phyloP scores from a whole-genome alignment of 805 yeast genomes.

The Candida quercuum region DNA sequence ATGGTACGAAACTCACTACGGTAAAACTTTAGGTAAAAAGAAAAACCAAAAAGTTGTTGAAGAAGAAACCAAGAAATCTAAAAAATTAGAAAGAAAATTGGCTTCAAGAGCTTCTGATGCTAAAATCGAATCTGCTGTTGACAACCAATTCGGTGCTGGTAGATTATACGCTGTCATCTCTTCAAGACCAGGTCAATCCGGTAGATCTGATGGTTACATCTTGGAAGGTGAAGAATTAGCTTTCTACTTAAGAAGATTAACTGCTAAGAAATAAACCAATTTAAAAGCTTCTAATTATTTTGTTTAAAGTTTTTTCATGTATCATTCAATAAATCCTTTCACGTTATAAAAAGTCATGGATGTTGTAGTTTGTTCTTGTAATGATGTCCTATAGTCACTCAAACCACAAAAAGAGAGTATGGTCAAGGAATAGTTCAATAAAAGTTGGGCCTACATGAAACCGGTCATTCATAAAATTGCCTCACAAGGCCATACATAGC shows the following conservation, averaged over 20 bases:
- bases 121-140: conserved; percentile 85
- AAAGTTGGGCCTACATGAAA: no score
- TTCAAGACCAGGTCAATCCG: conserved; percentile 99
- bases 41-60: conserved; percentile 35
- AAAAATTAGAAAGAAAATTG: conserved; percentile 83
- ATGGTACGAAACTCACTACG: conserved; percentile 99
- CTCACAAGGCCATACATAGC: no score
- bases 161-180: conserved; percentile 97
- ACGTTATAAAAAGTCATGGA: no score
- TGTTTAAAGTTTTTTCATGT: conserved; percentile 17
- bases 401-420: no score
- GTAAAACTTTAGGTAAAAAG: conserved; percentile 89
- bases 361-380: background rate
- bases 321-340: conserved; percentile 22
- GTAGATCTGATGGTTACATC: conserved; percentile 99
- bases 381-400: background rate
- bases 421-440: no score
- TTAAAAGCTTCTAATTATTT: conserved; percentile 4
- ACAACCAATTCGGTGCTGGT: conserved; percentile 97
- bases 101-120: conserved; percentile 87
- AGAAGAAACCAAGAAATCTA: conserved; percentile 62
- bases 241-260: conserved; percentile 99
- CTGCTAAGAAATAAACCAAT: conserved; percentile 87
- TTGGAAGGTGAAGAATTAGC: conserved; percentile 99
- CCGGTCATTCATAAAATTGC: no score